Percentiles rank a stretch among this genome's conserved stretches.
These are phyloP conservation scores for Sugiyamaella japonica DNA, from an alignment of 1,139 yeast genomes.

Conservation along the genomic window DNA sequence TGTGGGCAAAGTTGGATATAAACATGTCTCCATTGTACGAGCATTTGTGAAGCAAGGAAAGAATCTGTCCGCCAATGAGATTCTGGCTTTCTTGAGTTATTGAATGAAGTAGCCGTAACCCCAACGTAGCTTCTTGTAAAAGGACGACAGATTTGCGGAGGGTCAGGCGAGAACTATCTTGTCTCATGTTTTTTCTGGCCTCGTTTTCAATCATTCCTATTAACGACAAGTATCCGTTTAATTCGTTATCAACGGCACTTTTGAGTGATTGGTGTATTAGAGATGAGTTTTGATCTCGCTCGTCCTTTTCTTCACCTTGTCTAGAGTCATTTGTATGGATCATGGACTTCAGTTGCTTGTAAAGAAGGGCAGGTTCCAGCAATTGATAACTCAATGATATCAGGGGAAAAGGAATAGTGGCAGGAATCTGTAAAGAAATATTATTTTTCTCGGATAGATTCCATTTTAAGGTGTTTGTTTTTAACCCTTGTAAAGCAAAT, in stretches of 20 bases:
- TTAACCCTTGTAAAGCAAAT: slow-evolving; percentile 71
- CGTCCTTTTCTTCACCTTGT: slow-evolving; percentile 20
- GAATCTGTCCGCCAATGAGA: slow-evolving; percentile 54
- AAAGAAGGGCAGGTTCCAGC: slow-evolving; percentile 74
- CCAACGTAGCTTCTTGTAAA: slow-evolving; percentile 53
- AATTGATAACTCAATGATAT: slow-evolving; percentile 58
- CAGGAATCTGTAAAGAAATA: slow-evolving; percentile 47
- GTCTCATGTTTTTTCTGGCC: slow-evolving; percentile 29
- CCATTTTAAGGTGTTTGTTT: slow-evolving; percentile 62
- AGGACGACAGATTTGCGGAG: slow-evolving; percentile 47
- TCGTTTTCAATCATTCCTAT: slow-evolving; percentile 55
- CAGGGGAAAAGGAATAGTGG: slow-evolving; percentile 55
- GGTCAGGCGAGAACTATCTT: slow-evolving; percentile 30
- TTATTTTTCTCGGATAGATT: slow-evolving; percentile 32
- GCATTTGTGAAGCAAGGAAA: slow-evolving; percentile 54
- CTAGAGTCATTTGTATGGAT: slow-evolving; percentile 36
- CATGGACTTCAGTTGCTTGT: slow-evolving; percentile 46
- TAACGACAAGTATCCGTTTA: slow-evolving; percentile 54
- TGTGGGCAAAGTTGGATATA: slow-evolving; percentile 47
- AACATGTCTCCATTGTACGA: slow-evolving; percentile 64
- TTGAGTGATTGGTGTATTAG: slow-evolving; percentile 66
- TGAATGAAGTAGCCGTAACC: slow-evolving; percentile 56
- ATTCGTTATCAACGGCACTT: slow-evolving; percentile 54
- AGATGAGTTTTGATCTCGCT: slow-evolving; percentile 22
- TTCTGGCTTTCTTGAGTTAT: slow-evolving; percentile 42